Percentiles rank a stretch among this genome's conserved stretches.
Evolutionary conservation across 139 green algal species (phyloP).

Genomic region (Closterium sp.): DNA sequence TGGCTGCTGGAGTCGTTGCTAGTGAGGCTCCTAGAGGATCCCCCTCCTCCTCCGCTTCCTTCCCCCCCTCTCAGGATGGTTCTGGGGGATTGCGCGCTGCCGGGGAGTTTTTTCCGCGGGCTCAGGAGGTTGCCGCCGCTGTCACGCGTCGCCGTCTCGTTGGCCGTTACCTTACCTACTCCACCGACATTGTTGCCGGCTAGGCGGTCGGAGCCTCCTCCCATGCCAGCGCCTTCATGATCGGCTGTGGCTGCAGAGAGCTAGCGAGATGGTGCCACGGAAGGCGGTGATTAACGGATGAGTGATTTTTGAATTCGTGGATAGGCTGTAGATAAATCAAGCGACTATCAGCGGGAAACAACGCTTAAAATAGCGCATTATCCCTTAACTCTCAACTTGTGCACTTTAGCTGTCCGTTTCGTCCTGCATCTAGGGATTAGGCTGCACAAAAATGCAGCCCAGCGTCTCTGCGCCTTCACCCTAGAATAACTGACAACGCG

Average conservation of each 20-base stretch:
- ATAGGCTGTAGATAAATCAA: not conserved
- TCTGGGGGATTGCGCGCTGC: not conserved
- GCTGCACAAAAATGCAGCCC: too few relatives aligned
- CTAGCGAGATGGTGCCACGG: not conserved
- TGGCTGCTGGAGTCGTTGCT: not conserved
- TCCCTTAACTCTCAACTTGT: not conserved
- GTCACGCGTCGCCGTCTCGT: not conserved
- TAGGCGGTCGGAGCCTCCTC: not conserved
- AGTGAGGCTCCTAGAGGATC: not conserved
- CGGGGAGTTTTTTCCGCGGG: not conserved
- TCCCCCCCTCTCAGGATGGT: not conserved
- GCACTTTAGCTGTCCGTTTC: not conserved
- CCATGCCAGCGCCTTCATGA: not conserved
- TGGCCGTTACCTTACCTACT: not conserved
- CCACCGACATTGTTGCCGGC: not conserved
- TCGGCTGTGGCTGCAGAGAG: not conserved
- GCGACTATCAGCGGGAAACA: too few relatives aligned
- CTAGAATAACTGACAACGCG: too few relatives aligned
- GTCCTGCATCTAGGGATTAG: not conserved
- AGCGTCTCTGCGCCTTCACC: too few relatives aligned
- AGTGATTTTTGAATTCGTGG: not conserved
- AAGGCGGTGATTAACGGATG: not conserved
- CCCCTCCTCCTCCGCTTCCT: not conserved
- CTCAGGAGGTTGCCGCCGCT: not conserved
- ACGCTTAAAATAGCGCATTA: too few relatives aligned